phyloP scores from a whole-genome alignment of 169 alveolate genomes.

The Plasmodium inui region DNA sequence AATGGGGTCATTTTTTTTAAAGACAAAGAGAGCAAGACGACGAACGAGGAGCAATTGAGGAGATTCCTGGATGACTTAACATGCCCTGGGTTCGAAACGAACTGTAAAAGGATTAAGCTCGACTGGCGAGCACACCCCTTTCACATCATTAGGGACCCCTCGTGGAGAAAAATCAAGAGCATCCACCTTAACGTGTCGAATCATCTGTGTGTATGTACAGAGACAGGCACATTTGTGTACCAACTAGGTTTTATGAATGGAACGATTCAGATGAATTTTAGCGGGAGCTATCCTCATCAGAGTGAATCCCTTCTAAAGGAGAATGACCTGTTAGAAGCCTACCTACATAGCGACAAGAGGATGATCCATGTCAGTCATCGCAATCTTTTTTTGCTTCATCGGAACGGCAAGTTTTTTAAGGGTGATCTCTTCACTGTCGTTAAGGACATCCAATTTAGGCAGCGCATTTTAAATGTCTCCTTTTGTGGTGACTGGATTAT shows the following conservation, averaged over 20 bases:
- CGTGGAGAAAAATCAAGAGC: neutral
- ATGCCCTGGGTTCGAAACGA: neutral
- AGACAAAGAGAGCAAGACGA: constrained; percentile 3
- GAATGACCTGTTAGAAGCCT: neutral
- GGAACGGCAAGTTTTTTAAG: constrained; percentile 27
- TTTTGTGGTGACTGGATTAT: neutral
- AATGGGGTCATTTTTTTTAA: constrained; percentile 30
- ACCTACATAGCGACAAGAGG: constrained; percentile 1
- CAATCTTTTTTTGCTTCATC: constrained; percentile 1
- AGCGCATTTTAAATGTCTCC: neutral
- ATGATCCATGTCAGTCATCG: constrained; percentile 10
- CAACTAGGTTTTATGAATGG: neutral
- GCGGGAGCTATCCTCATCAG: neutral
- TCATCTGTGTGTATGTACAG: constrained; percentile 33
- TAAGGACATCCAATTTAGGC: constrained; percentile 14
- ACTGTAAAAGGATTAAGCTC: neutral
- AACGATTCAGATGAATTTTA: neutral
- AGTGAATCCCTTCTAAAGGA: neutral
- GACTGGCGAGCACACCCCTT: neutral
- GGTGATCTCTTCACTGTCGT: neutral
- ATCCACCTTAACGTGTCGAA: constrained; percentile 16
- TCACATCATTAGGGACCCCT: constrained; percentile 9
- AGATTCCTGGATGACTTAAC: neutral
- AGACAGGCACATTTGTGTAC: neutral
- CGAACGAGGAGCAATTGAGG: neutral